Conservation (phyloP, 2,329 filamentous ascomycete species). For the Penicillium sp. region DNA sequence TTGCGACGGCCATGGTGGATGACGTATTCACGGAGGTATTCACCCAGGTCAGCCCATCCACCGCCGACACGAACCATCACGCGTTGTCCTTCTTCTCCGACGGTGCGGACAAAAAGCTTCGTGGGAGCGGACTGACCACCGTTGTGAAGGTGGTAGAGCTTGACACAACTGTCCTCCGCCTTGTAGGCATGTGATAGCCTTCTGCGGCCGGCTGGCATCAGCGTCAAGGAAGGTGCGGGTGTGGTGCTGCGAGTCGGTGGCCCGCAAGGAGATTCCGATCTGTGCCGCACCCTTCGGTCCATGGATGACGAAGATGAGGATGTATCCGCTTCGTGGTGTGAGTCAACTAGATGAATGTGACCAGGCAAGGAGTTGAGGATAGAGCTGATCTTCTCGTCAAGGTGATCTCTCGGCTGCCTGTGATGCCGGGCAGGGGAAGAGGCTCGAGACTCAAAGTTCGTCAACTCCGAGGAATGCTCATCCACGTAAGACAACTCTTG, state of each 20-base stretch:
- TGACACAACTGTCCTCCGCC: constrained; percentile 70
- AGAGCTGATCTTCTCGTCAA: constrained; percentile 77
- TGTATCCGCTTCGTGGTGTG: constrained; percentile 39
- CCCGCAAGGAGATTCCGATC: constrained; percentile 35
- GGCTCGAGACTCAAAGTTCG: constrained; percentile 24
- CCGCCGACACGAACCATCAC: constrained; percentile 98
- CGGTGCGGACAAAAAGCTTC: constrained; percentile 89
- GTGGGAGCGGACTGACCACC: constrained; percentile 83
- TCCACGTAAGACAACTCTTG: constrained; percentile 26
- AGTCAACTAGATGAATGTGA: constrained; percentile 70
- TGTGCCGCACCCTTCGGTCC: constrained; percentile 33
- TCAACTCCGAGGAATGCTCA: constrained; percentile 18
- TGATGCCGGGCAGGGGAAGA: constrained; percentile 46
- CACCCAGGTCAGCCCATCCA: constrained; percentile 95
- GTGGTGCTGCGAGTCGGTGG: constrained; percentile 53
- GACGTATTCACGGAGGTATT: constrained; percentile 92
- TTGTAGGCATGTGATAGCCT: constrained; percentile 36
- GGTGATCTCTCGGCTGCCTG: constrained; percentile 61
- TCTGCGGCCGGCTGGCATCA: constrained; percentile 59
- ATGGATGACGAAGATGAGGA: constrained; percentile 36
- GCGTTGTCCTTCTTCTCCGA: constrained; percentile 85
- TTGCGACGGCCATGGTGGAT: constrained; percentile 81
- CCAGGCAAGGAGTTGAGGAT: constrained; percentile 77
- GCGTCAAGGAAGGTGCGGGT: constrained; percentile 66
- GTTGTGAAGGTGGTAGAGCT: constrained; percentile 87